phyloP scores from a whole-genome alignment of 805 yeast genomes.

The Starmerella asiatica region DNA sequence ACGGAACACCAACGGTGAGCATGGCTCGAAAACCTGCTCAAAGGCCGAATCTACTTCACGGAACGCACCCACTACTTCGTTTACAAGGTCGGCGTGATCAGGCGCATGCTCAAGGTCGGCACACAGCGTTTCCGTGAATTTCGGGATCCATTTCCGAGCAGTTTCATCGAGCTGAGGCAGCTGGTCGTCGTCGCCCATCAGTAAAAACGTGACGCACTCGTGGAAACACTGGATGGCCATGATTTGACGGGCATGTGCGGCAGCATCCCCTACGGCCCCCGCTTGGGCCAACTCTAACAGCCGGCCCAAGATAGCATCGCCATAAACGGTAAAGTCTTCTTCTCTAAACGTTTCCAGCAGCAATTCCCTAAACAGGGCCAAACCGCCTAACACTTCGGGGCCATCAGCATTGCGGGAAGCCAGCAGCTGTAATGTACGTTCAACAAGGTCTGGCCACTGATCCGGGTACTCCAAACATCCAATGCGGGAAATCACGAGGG shows the following conservation, averaged over 20 bases:
- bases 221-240: conserved; percentile 26
- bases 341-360: conserved; percentile 79
- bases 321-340: conserved; percentile 69
- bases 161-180: conserved; percentile 14
- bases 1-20: conserved; percentile 13
- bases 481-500: conserved; percentile 68
- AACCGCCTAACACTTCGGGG: conserved; percentile 33
- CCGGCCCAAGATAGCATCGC: conserved; percentile 23
- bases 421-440: conserved; percentile 11
- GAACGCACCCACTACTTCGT: conserved; percentile 18
- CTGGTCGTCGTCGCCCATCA: conserved; percentile 24
- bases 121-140: conserved; percentile 13
- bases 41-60: conserved; percentile 20
- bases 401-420: conserved; percentile 30
- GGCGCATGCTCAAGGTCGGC: conserved; percentile 2
- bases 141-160: conserved; percentile 13
- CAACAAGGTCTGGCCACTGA: conserved; percentile 68
- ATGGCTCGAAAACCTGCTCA: conserved; percentile 14
- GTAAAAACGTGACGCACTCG: conserved; percentile 24
- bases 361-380: conserved; percentile 41
- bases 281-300: conserved; percentile 17
- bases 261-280: background rate
- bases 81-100: conserved; percentile 6
- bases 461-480: conserved; percentile 89
- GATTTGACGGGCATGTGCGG: conserved; percentile 8